phyloP scores from a whole-genome alignment of 108 stramenopile genomes.

The Seminavis robusta region DNA sequence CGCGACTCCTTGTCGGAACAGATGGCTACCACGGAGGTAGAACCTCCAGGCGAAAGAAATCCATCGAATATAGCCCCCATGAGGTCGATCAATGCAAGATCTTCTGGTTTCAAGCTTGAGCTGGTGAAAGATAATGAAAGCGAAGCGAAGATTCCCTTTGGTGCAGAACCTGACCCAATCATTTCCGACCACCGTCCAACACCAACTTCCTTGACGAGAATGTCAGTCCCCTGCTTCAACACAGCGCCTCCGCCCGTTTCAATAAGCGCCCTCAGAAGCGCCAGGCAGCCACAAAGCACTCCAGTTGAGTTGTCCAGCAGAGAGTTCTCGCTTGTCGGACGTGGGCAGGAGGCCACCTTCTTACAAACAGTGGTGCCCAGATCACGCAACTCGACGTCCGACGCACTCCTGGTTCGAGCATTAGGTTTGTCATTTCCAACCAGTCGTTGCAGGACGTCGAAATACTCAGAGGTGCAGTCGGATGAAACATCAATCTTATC shows the following conservation, averaged over 20 bases:
- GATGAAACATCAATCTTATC: slow-evolving; percentile 51
- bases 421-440: slow-evolving; percentile 25
- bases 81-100: slow-evolving; percentile 58
- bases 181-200: slow-evolving; percentile 54
- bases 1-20: slow-evolving; percentile 83
- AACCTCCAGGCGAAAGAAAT: slow-evolving; percentile 61
- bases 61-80: slow-evolving; percentile 90
- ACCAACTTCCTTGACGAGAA: slow-evolving; percentile 37
- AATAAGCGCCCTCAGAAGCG: slow-evolving; percentile 64
- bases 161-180: neutral
- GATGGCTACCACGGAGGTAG: slow-evolving; percentile 56
- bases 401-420: slow-evolving; percentile 8
- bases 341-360: slow-evolving; percentile 71
- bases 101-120: slow-evolving; percentile 17
- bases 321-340: slow-evolving; percentile 48
- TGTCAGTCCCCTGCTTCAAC: slow-evolving; percentile 45
- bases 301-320: slow-evolving; percentile 59
- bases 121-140: too few species aligned
- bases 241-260: slow-evolving; percentile 49
- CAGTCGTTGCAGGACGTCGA: slow-evolving; percentile 67
- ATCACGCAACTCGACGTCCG: slow-evolving; percentile 37
- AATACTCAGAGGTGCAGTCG: slow-evolving; percentile 74
- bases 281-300: slow-evolving; percentile 81
- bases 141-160: too few species aligned
- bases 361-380: slow-evolving; percentile 76